Percentiles rank a stretch among this genome's conserved stretches.
Evolutionary conservation across 2,329 filamentous ascomycete genomes (phyloP).

Genomic region (Paraconiothyrium sp.): DNA sequence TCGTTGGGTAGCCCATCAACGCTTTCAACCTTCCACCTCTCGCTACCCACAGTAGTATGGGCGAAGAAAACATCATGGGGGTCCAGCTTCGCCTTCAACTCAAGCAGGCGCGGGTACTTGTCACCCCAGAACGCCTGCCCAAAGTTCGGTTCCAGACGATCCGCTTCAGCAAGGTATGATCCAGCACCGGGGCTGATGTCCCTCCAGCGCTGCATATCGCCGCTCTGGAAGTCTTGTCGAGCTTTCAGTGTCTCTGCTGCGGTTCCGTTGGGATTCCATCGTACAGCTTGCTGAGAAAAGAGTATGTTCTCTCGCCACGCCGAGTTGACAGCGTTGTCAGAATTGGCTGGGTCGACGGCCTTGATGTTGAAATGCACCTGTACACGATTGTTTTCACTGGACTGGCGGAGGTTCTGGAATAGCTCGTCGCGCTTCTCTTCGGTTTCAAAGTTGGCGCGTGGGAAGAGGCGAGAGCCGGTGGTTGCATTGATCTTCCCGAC

Average conservation of each 20-base stretch:
- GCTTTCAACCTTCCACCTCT: conserved; percentile 47
- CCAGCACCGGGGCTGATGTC: conserved; percentile 43
- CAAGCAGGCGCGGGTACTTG: conserved; percentile 42
- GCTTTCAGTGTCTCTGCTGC: conserved; percentile 36
- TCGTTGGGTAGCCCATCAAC: conserved; percentile 46
- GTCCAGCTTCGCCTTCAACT: conserved; percentile 45
- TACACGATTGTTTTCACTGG: conserved; percentile 46
- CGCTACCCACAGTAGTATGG: conserved; percentile 44
- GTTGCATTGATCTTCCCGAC: conserved; percentile 46
- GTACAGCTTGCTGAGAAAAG: conserved; percentile 44
- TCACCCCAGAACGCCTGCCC: conserved; percentile 43
- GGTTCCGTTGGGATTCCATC: conserved; percentile 44
- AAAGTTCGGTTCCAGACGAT: conserved; percentile 45
- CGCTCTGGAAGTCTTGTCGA: conserved; percentile 36
- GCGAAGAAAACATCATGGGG: conserved; percentile 48
- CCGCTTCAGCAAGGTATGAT: conserved; percentile 42
- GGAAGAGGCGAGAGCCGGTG: conserved; percentile 46
- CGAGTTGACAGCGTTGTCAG: conserved; percentile 44
- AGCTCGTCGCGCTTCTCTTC: conserved; percentile 43
- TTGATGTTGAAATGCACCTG: conserved; percentile 51
- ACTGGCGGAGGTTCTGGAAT: conserved; percentile 35
- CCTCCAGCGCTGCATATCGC: conserved; percentile 45
- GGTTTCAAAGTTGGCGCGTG: conserved; percentile 45
- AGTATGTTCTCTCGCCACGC: conserved; percentile 39
- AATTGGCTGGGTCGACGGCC: conserved; percentile 37